These are phyloP conservation scores for Imleria badia DNA, from an alignment of 768 basidiomycete genomes.

Conservation along the genomic window DNA sequence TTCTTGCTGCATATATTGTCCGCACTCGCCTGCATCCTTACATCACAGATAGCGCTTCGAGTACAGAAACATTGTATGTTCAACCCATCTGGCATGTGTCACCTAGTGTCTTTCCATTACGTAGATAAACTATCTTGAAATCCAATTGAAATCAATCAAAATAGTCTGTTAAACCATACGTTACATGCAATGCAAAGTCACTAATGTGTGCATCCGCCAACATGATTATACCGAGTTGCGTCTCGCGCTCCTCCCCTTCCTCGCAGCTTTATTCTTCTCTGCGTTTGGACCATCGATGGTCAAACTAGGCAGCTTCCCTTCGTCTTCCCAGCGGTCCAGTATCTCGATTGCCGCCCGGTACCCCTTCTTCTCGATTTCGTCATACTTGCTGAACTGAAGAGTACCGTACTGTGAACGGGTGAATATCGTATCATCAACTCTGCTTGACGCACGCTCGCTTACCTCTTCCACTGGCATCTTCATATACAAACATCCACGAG, in stretches of 20 bases:
- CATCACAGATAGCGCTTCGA: slow-evolving; percentile 17
- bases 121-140: slow-evolving; percentile 23
- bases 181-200: too few species aligned
- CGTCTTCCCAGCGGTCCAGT: slow-evolving; percentile 75
- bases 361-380: slow-evolving; percentile 84
- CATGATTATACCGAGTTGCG: slow-evolving; percentile 61
- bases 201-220: neutral
- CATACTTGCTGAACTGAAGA: slow-evolving; percentile 84
- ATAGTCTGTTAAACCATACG: neutral
- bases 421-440: neutral
- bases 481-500: slow-evolving; percentile 88
- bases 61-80: slow-evolving; percentile 23
- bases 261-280: slow-evolving; percentile 41
- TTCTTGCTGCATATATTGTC: slow-evolving; percentile 19
- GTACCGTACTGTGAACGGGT: slow-evolving; percentile 75
- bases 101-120: slow-evolving; percentile 5
- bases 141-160: neutral
- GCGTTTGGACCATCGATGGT: slow-evolving; percentile 58
- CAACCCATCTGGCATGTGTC: slow-evolving; percentile 17
- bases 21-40: slow-evolving; percentile 14
- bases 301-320: slow-evolving; percentile 79
- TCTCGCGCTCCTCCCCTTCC: slow-evolving; percentile 74
- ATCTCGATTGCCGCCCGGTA: slow-evolving; percentile 70
- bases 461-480: slow-evolving; percentile 95
- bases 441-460: slow-evolving; percentile 15